These are phyloP conservation scores for Rhizopus arrhizus DNA, from an alignment of 371 early-diverging fungal genomes.

Conservation along the genomic window DNA sequence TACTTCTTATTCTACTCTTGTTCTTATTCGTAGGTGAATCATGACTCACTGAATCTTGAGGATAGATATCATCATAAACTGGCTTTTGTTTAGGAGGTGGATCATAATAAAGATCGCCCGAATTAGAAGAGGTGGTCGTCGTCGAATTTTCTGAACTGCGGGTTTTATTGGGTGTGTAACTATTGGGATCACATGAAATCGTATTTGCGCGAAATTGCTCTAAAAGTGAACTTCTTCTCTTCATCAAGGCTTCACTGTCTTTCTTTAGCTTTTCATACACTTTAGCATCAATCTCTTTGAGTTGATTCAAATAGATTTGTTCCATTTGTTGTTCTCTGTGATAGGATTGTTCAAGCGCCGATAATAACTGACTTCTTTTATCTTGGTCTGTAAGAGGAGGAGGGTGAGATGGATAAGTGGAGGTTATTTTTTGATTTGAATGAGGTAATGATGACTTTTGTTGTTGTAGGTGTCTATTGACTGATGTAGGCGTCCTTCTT, in stretches of 20 bases:
- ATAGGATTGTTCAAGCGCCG: constrained; percentile 3
- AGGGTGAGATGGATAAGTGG: background rate
- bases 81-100: constrained; percentile 1
- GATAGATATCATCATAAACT: background rate
- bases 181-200: background rate
- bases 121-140: constrained; percentile 16
- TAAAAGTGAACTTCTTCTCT: background rate
- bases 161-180: background rate
- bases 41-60: background rate
- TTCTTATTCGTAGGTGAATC: no score
- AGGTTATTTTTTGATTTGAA: no score
- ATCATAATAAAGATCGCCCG: constrained; percentile 14
- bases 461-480: background rate
- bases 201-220: background rate
- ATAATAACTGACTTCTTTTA: constrained; percentile 4
- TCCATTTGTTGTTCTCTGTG: background rate
- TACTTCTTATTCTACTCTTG: no score
- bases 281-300: constrained; percentile 3
- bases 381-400: background rate
- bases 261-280: background rate
- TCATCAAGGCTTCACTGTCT: background rate
- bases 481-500: background rate
- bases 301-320: constrained; percentile 3
- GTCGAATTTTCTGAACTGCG: constrained; percentile 5
- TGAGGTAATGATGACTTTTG: no score